phyloP scores from a whole-genome alignment of 1,284 basidiomycete genomes.

The Trametes polyzona region DNA sequence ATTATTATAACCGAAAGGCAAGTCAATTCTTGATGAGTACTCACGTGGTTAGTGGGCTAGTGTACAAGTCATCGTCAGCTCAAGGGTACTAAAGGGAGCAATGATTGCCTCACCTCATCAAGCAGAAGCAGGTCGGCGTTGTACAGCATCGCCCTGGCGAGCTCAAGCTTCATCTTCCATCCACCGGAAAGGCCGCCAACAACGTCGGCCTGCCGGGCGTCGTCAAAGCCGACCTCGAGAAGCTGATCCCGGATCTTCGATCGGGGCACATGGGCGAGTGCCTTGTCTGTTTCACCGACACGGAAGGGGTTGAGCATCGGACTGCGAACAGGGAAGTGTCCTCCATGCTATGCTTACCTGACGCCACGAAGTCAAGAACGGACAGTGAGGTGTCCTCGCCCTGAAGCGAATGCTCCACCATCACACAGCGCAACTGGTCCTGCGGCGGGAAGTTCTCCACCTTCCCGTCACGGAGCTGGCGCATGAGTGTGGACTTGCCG shows the following conservation, averaged over 20 bases:
- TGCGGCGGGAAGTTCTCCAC: slow-evolving; percentile 96
- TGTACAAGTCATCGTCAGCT: slow-evolving; percentile 23
- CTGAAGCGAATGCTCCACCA: slow-evolving; percentile 97
- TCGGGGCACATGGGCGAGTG: slow-evolving; percentile 60
- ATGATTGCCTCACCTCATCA: slow-evolving; percentile 62
- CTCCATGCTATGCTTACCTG: slow-evolving; percentile 53
- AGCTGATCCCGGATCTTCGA: slow-evolving; percentile 81
- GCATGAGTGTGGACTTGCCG: slow-evolving; percentile 96
- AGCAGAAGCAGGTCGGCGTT: slow-evolving; percentile 93
- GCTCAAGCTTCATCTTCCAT: slow-evolving; percentile 99
- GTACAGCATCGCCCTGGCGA: slow-evolving; percentile 94
- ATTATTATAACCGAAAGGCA: slow-evolving; percentile 21
- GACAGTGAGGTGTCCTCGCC: slow-evolving; percentile 85
- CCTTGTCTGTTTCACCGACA: slow-evolving; percentile 52
- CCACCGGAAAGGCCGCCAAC: slow-evolving; percentile 95
- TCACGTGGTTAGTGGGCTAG: slow-evolving; percentile 91
- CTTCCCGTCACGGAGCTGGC: slow-evolving; percentile 93
- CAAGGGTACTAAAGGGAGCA: neutral
- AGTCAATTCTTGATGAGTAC: slow-evolving; percentile 36
- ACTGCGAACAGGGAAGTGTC: neutral
- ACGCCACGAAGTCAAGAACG: slow-evolving; percentile 88
- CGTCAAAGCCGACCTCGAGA: slow-evolving; percentile 90
- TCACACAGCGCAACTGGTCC: slow-evolving; percentile 84
- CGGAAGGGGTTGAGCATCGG: neutral
- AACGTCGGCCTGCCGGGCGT: slow-evolving; percentile 81